Evolutionary conservation across 768 basidiomycete genomes (phyloP).

Genomic region (Tylopilus vinaceipallidus): DNA sequence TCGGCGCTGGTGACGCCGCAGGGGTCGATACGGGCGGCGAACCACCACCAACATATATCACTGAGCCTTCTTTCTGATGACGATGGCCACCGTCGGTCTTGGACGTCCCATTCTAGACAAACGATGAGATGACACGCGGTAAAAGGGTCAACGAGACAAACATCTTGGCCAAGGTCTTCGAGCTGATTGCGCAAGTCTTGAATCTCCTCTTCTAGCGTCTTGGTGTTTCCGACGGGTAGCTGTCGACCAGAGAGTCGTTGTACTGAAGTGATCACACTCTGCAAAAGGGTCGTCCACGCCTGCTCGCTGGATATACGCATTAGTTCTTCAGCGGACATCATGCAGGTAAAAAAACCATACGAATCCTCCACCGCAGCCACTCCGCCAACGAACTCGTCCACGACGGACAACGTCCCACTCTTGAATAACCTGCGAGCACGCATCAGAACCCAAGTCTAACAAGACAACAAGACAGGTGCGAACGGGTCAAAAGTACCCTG

Average conservation of each 20-base stretch:
- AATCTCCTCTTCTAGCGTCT: conserved; percentile 54
- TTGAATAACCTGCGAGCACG: conserved; percentile 56
- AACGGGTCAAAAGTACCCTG: conserved; percentile 62
- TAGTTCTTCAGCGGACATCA: conserved; percentile 9
- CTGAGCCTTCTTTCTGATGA: conserved; percentile 19
- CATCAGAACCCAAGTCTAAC: conserved; percentile 1
- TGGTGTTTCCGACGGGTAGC: conserved; percentile 49
- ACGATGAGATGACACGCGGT: not conserved
- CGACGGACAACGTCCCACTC: conserved; percentile 51
- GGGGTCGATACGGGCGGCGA: not conserved
- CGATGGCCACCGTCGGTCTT: not conserved
- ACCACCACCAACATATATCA: conserved; percentile 13
- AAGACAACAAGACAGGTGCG: conserved; percentile 25
- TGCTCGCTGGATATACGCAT: conserved; percentile 49
- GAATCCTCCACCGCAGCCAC: conserved; percentile 58
- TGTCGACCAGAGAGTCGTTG: conserved; percentile 65
- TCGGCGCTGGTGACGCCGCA: conserved; percentile 18
- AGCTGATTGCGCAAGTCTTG: conserved; percentile 57
- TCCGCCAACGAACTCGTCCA: conserved; percentile 67
- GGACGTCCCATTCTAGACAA: conserved; percentile 6
- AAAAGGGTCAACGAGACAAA: conserved; percentile 27
- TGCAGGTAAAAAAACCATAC: conserved; percentile 43
- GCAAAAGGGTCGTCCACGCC: conserved; percentile 62
- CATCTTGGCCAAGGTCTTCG: conserved; percentile 67
- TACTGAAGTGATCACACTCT: conserved; percentile 57